phyloP scores from a whole-genome alignment of 345 rosid genomes.

The Isatis tinctoria region DNA sequence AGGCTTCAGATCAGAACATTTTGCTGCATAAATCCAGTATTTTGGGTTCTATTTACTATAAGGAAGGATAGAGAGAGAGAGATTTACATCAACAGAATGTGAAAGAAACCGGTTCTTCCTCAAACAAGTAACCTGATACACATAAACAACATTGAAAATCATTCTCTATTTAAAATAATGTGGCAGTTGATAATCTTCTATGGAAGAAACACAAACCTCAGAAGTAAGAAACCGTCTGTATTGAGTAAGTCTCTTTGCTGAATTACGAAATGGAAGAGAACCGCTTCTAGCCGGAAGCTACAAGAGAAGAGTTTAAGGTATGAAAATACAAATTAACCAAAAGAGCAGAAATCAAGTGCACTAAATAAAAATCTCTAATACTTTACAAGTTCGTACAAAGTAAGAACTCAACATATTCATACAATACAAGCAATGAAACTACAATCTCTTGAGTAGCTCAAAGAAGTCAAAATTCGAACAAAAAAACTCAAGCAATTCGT shows the following conservation, averaged over 20 bases:
- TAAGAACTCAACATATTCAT: too few relatives aligned
- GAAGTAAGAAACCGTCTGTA: slow-evolving; percentile 42
- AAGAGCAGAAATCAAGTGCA: background rate
- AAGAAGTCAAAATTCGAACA: too few relatives aligned
- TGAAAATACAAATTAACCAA: background rate
- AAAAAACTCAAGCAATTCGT: background rate
- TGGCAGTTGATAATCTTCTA: background rate
- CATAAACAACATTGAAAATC: background rate
- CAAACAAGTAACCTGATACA: slow-evolving; percentile 41
- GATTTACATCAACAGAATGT: slow-evolving; percentile 48
- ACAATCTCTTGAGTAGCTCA: too few relatives aligned
- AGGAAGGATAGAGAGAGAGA: background rate
- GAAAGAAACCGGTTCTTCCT: slow-evolving; percentile 38
- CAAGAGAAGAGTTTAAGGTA: background rate
- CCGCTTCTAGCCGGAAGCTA: slow-evolving; percentile 39
- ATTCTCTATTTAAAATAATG: background rate
- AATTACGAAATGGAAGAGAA: slow-evolving; percentile 33
- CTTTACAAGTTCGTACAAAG: too few relatives aligned
- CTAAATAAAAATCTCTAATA: background rate
- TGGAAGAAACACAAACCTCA: slow-evolving; percentile 47
- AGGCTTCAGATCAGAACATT: slow-evolving; percentile 14
- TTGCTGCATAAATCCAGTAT: slow-evolving; percentile 15
- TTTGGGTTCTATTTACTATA: background rate
- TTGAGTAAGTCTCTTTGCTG: slow-evolving; percentile 38
- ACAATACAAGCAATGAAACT: background rate